Evolutionary conservation across 768 basidiomycete genomes (phyloP).

Genomic region (Rhodotorula diobovata): DNA sequence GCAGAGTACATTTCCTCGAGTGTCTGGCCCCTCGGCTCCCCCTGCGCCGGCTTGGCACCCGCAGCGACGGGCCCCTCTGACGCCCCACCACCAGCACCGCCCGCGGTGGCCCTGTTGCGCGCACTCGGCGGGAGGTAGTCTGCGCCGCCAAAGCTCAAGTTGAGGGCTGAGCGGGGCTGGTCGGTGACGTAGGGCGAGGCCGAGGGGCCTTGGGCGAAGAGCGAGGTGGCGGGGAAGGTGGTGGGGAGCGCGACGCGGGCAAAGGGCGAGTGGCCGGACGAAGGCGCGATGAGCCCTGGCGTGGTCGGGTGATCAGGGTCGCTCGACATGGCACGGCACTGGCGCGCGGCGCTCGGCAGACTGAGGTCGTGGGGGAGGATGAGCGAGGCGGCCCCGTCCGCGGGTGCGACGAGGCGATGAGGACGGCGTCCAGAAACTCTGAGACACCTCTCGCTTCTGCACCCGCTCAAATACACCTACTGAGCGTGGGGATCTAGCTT

Average conservation of each 20-base stretch:
- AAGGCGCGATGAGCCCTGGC: slow-evolving; percentile 27
- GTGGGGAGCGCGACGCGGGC: slow-evolving; percentile 23
- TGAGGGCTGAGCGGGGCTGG: slow-evolving; percentile 17
- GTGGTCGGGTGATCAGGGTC: slow-evolving; percentile 3
- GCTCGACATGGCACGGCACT: not conserved
- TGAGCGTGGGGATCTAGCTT: too few relatives aligned
- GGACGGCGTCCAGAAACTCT: too few relatives aligned
- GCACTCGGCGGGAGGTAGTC: not conserved
- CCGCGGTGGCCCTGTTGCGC: not conserved
- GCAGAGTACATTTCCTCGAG: slow-evolving; percentile 98
- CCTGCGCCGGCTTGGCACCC: not conserved
- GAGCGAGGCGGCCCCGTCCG: not conserved
- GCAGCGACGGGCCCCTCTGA: not conserved
- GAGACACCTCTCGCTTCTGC: too few relatives aligned
- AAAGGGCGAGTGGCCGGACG: slow-evolving; percentile 37
- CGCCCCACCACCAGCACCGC: not conserved
- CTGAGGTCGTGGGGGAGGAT: too few relatives aligned
- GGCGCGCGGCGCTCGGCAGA: too few relatives aligned
- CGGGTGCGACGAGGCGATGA: too few relatives aligned
- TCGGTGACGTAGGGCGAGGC: slow-evolving; percentile 37
- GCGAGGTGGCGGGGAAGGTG: slow-evolving; percentile 23
- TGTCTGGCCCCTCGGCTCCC: slow-evolving; percentile 44
- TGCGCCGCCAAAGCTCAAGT: slow-evolving; percentile 15
- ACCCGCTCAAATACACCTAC: too few relatives aligned
- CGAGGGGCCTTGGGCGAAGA: not conserved